Percentiles rank a stretch among this genome's conserved stretches.
These are phyloP conservation scores for Mycena olivaceomarginata DNA, from an alignment of 768 basidiomycete genomes.

Conservation along the genomic window DNA sequence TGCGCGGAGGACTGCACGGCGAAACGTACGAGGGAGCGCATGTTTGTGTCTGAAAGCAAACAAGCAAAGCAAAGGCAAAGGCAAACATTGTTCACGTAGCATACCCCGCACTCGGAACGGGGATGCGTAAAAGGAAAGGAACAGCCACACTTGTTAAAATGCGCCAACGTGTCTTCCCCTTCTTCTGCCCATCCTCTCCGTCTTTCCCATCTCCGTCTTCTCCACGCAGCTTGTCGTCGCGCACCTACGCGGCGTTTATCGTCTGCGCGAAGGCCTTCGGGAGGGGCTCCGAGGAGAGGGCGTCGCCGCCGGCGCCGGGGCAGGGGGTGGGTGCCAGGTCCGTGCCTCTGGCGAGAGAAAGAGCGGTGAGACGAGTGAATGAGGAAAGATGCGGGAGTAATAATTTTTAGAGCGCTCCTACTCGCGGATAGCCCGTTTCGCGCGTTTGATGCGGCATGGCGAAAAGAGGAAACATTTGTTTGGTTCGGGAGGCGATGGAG, in stretches of 20 bases:
- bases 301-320: slow-evolving; percentile 4
- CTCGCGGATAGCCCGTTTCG: too few relatives aligned
- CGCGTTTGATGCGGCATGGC: slow-evolving; percentile 82
- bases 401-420: slow-evolving; percentile 65
- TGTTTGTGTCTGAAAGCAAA: too few relatives aligned
- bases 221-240: slow-evolving; percentile 59
- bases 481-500: slow-evolving; percentile 2
- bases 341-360: slow-evolving; percentile 55
- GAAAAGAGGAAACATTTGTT: neutral
- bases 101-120: too few relatives aligned
- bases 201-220: slow-evolving; percentile 49
- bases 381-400: slow-evolving; percentile 31
- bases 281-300: slow-evolving; percentile 72
- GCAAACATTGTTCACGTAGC: too few relatives aligned
- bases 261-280: slow-evolving; percentile 83
- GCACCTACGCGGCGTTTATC: slow-evolving; percentile 76
- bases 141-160: slow-evolving; percentile 81
- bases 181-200: slow-evolving; percentile 40
- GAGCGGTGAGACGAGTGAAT: neutral
- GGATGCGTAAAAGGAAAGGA: neutral
- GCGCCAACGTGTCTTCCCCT: slow-evolving; percentile 74
- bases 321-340: slow-evolving; percentile 70
- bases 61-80: too few relatives aligned
- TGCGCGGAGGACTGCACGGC: too few relatives aligned
- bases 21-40: too few relatives aligned